Conservation (phyloP, 75 land plant genomes). For the Pinus tabuliformis region DNA sequence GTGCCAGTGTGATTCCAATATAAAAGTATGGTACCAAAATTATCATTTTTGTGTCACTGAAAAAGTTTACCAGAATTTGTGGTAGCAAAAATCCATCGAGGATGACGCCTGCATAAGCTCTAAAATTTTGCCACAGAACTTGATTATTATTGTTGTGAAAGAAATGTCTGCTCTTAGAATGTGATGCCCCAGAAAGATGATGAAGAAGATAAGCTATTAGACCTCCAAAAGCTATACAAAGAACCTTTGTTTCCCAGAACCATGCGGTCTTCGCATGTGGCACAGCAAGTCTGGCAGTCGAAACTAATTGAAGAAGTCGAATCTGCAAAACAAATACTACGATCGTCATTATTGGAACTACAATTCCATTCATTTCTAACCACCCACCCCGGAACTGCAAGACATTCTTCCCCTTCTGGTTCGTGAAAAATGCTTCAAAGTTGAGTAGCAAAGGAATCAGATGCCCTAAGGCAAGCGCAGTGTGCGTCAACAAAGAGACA, state of each 20-base stretch:
- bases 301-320: conserved; percentile 67
- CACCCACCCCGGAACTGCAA: conserved; percentile 51
- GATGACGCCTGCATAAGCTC: conserved; percentile 52
- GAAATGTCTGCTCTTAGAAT: neutral
- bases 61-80: conserved; percentile 62
- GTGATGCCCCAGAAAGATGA: conserved; percentile 21
- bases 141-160: conserved; percentile 1
- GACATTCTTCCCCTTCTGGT: conserved; percentile 25
- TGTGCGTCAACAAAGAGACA: conserved; percentile 59
- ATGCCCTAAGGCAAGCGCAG: conserved; percentile 60
- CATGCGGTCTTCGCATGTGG: conserved; percentile 25
- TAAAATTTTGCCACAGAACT: conserved; percentile 45
- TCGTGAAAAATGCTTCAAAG: conserved; percentile 69
- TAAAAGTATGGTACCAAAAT: conserved; percentile 55
- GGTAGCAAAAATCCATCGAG: conserved; percentile 82
- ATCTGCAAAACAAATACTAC: conserved; percentile 69
- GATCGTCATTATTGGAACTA: conserved; percentile 78
- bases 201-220: conserved; percentile 45
- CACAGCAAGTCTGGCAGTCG: conserved; percentile 42
- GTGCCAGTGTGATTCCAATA: conserved; percentile 69
- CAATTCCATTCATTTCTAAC: conserved; percentile 75
- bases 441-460: conserved; percentile 80
- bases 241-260: conserved; percentile 44
- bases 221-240: conserved; percentile 35
- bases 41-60: conserved; percentile 44